Evolutionary conservation across 805 yeast species (phyloP).

Genomic region (Wickerhamia fluorescens): DNA sequence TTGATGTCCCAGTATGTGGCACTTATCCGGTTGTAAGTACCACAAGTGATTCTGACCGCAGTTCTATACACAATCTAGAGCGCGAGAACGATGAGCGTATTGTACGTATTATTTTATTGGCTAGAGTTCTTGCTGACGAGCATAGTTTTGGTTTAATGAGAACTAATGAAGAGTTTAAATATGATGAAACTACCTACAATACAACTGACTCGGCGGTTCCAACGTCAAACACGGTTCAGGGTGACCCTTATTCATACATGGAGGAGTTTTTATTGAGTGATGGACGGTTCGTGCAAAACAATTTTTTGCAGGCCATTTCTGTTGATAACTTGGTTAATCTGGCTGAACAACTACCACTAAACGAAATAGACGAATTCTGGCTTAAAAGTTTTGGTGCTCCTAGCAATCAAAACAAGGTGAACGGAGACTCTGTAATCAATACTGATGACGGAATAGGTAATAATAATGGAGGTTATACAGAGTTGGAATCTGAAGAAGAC

Average conservation of each 20-base stretch:
- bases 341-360: slow-evolving; percentile 6
- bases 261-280: slow-evolving; percentile 34
- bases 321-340: slow-evolving; percentile 19
- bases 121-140: slow-evolving; percentile 43
- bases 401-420: slow-evolving; percentile 9
- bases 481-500: slow-evolving; percentile 27
- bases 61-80: slow-evolving; percentile 19
- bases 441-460: slow-evolving; percentile 18
- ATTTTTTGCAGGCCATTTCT: slow-evolving; percentile 30
- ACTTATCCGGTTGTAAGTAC: slow-evolving; percentile 24
- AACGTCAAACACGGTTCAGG: slow-evolving; percentile 11
- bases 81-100: slow-evolving; percentile 45
- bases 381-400: slow-evolving; percentile 5
- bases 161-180: slow-evolving; percentile 39
- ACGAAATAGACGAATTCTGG: slow-evolving; percentile 22
- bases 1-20: slow-evolving; percentile 66
- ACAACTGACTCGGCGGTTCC: slow-evolving; percentile 16
- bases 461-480: slow-evolving; percentile 18
- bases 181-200: slow-evolving; percentile 21
- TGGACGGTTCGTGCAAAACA: slow-evolving; percentile 34
- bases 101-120: slow-evolving; percentile 44
- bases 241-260: slow-evolving; percentile 18
- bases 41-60: slow-evolving; percentile 5
- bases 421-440: slow-evolving; percentile 10
- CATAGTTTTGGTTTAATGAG: slow-evolving; percentile 51